These are phyloP conservation scores for Echites panduratus DNA, from an alignment of 257 asterid genomes.

Conservation along the genomic window DNA sequence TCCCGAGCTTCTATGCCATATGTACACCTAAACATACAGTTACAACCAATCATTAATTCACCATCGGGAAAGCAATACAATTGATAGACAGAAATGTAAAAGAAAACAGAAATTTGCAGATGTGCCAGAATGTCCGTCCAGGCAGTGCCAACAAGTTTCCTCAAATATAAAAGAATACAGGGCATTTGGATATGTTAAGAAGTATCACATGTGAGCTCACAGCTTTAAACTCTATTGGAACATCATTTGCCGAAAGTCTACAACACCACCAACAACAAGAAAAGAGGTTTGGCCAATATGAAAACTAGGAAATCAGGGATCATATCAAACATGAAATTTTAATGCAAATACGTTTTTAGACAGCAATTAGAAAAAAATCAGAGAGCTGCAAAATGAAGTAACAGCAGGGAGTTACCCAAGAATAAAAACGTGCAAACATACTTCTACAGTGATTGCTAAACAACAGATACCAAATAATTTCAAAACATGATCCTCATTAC, in stretches of 20 bases:
- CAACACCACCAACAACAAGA: background rate
- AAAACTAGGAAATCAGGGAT: background rate
- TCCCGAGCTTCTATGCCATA: conserved; percentile 74
- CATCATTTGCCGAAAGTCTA: background rate
- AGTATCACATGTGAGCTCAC: background rate
- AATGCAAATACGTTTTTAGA: background rate
- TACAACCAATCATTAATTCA: conserved; percentile 2
- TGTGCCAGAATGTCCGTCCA: background rate
- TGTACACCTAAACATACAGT: conserved; percentile 47
- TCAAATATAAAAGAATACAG: background rate
- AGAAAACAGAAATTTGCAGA: background rate
- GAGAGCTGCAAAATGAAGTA: background rate
- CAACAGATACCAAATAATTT: background rate
- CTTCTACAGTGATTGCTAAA: background rate
- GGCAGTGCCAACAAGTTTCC: background rate
- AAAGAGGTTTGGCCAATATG: background rate
- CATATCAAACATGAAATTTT: background rate
- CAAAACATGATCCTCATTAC: background rate
- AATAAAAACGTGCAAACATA: background rate
- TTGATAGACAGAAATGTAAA: background rate
- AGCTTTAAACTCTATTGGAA: background rate
- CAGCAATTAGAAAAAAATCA: background rate
- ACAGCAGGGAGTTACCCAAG: background rate
- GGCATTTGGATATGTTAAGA: background rate
- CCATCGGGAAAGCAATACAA: background rate